These are phyloP conservation scores for Pezicula rhizophila DNA, from an alignment of 2,329 filamentous ascomycete species.

Conservation along the genomic window DNA sequence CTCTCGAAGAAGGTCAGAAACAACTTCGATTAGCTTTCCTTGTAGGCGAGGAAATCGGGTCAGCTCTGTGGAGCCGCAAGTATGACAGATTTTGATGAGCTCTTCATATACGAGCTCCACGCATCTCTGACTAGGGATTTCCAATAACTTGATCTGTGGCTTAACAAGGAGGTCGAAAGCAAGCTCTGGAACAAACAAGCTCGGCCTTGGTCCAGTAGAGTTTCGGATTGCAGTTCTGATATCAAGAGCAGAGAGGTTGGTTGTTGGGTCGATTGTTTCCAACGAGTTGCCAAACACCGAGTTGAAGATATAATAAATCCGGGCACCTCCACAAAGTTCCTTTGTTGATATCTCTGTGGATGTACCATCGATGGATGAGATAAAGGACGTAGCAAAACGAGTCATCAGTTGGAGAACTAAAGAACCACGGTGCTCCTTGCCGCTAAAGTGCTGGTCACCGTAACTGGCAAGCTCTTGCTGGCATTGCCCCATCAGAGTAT, in stretches of 20 bases:
- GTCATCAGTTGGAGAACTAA: slow-evolving; percentile 97
- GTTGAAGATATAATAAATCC: slow-evolving; percentile 30
- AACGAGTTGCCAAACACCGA: slow-evolving; percentile 79
- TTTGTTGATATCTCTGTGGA: slow-evolving; percentile 98
- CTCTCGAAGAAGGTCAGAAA: slow-evolving; percentile 90
- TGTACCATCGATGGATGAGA: slow-evolving; percentile 96
- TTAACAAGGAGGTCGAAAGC: slow-evolving; percentile 97
- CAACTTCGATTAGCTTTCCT: slow-evolving; percentile 95
- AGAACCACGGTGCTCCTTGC: slow-evolving; percentile 92
- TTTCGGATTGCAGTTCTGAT: slow-evolving; percentile 97
- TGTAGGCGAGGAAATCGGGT: slow-evolving; percentile 88
- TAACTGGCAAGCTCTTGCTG: slow-evolving; percentile 98
- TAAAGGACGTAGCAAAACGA: slow-evolving; percentile 94
- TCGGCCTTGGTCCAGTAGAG: slow-evolving; percentile 91
- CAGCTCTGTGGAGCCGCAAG: slow-evolving; percentile 91
- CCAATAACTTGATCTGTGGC: slow-evolving; percentile 94
- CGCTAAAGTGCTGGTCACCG: slow-evolving; percentile 94
- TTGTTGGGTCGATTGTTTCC: slow-evolving; percentile 92
- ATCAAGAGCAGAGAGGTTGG: slow-evolving; percentile 88
- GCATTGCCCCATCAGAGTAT: slow-evolving; percentile 99
- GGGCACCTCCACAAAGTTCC: slow-evolving; percentile 36
- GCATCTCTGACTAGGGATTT: slow-evolving; percentile 90
- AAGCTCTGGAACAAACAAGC: slow-evolving; percentile 93
- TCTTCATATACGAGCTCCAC: slow-evolving; percentile 98
- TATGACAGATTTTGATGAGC: slow-evolving; percentile 98